phyloP scores from a whole-genome alignment of 2,329 filamentous ascomycete genomes.

The Ophiocordyceps camponoti-rufipedis region DNA sequence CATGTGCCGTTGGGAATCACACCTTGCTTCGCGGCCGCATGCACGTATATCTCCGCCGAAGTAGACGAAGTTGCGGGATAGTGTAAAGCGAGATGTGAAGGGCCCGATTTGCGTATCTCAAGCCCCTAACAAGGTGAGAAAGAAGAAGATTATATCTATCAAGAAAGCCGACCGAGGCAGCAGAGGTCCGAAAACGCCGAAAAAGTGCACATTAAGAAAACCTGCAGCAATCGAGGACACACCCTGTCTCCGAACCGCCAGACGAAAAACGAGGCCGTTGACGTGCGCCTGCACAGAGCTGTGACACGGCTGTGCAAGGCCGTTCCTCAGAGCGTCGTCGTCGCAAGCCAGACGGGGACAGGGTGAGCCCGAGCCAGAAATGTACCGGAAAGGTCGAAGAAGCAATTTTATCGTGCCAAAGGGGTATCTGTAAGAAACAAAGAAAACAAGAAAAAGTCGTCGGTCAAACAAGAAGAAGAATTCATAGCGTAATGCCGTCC shows the following conservation, averaged over 20 bases:
- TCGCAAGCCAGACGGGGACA: neutral
- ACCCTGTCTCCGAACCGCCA: neutral
- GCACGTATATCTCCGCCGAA: too few relatives aligned
- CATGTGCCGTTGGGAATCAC: too few relatives aligned
- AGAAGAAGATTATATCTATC: constrained; percentile 1
- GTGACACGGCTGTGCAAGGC: too few relatives aligned
- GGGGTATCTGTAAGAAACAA: constrained; percentile 20
- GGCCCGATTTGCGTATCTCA: too few relatives aligned
- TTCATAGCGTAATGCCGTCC: constrained; percentile 14
- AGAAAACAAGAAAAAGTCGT: constrained; percentile 9
- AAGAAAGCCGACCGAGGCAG: neutral
- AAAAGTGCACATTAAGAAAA: constrained; percentile 15
- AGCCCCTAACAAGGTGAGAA: neutral
- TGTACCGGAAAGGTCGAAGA: constrained; percentile 8
- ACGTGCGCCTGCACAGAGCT: too few relatives aligned
- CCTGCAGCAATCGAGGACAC: constrained; percentile 7
- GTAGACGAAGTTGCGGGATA: too few relatives aligned
- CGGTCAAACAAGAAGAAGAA: neutral
- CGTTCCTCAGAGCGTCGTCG: neutral
- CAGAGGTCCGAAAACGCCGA: constrained; percentile 8
- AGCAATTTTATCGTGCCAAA: constrained; percentile 16
- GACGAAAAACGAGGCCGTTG: neutral
- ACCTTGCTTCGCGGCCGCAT: too few relatives aligned
- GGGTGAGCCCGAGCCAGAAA: constrained; percentile 1
- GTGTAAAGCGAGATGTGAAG: too few relatives aligned